Evolutionary conservation across 805 yeast species (phyloP).

Genomic region (Pichia exigua): DNA sequence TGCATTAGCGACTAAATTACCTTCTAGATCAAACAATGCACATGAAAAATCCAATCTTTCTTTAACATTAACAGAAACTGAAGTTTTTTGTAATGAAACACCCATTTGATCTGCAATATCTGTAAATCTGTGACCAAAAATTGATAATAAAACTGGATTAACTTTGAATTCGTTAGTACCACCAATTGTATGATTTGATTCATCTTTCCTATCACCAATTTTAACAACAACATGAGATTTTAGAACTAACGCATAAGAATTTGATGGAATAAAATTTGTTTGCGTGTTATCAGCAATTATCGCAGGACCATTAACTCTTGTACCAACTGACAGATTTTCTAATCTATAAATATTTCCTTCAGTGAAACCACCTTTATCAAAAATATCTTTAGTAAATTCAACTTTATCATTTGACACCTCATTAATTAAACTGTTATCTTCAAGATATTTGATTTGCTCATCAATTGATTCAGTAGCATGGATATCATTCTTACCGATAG

Average conservation of each 20-base stretch:
- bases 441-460: constrained; percentile 39
- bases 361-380: constrained; percentile 43
- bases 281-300: constrained; percentile 74
- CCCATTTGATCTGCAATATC: constrained; percentile 92
- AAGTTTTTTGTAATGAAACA: constrained; percentile 64
- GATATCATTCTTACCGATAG: constrained; percentile 50
- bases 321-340: constrained; percentile 45
- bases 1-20: constrained; percentile 80
- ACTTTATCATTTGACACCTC: constrained; percentile 23
- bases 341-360: constrained; percentile 48
- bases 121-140: constrained; percentile 79
- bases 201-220: constrained; percentile 8
- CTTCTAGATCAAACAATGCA: constrained; percentile 68
- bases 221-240: constrained; percentile 43
- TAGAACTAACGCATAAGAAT: constrained; percentile 45
- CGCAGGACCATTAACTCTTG: constrained; percentile 59
- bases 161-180: constrained; percentile 19
- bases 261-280: constrained; percentile 66
- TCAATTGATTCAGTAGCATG: constrained; percentile 36
- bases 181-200: neutral
- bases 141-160: constrained; percentile 67
- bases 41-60: constrained; percentile 80
- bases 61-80: constrained; percentile 76
- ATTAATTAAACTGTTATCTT: constrained; percentile 13
- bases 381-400: constrained; percentile 39